These are phyloP conservation scores for Ceratocystis variospora DNA, from an alignment of 2,329 filamentous ascomycete genomes.

Conservation along the genomic window DNA sequence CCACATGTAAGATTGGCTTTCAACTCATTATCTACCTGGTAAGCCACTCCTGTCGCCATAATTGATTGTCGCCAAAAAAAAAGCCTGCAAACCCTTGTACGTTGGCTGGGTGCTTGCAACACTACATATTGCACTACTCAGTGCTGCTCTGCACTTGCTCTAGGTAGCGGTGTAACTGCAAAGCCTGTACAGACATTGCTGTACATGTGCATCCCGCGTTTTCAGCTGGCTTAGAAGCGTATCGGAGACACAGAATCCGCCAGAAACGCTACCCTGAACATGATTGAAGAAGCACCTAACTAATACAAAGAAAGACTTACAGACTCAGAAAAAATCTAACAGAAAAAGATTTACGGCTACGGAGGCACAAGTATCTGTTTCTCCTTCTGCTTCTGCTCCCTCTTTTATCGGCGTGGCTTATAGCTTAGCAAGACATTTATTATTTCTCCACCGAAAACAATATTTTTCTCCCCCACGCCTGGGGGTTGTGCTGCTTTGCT, in stretches of 20 bases:
- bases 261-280: background rate
- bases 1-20: constrained; percentile 1
- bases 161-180: background rate
- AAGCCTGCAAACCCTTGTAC: background rate
- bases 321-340: background rate
- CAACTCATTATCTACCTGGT: constrained; percentile 3
- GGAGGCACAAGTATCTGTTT: background rate
- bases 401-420: constrained; percentile 1
- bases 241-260: background rate
- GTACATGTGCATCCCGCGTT: background rate
- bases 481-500: background rate
- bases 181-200: background rate
- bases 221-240: background rate
- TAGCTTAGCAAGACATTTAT: constrained; percentile 6
- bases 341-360: background rate
- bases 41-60: background rate
- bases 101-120: no score
- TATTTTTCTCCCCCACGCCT: background rate
- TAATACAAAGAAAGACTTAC: background rate
- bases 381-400: background rate
- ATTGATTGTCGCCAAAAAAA: background rate
- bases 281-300: background rate
- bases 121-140: background rate
- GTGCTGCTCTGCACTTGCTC: background rate
- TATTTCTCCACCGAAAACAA: background rate